These are phyloP conservation scores for Plasmodium fragile DNA, from an alignment of 169 alveolate species.

Conservation along the genomic window DNA sequence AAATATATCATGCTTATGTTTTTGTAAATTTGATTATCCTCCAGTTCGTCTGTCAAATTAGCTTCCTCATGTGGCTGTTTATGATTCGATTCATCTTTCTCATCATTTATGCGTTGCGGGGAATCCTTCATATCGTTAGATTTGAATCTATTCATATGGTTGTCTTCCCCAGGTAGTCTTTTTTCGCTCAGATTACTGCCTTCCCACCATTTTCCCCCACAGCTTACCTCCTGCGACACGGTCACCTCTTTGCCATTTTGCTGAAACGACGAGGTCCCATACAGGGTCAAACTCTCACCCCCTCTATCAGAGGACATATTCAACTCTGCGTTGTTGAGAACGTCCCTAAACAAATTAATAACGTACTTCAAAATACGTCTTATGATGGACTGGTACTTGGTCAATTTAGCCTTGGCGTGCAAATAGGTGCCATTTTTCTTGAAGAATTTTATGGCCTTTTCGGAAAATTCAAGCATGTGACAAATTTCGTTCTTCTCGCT, in stretches of 20 bases:
- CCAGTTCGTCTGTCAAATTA: neutral
- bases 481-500: slow-evolving; percentile 51
- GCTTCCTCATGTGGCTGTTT: neutral
- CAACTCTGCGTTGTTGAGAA: slow-evolving; percentile 68
- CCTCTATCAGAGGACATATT: slow-evolving; percentile 3
- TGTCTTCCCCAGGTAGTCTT: neutral
- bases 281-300: neutral
- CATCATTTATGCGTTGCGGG: neutral
- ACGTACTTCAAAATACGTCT: slow-evolving; percentile 47
- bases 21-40: slow-evolving; percentile 22
- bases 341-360: slow-evolving; percentile 61
- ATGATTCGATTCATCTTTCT: neutral
- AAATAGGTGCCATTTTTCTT: slow-evolving; percentile 41
- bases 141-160: neutral
- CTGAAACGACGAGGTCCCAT: neutral
- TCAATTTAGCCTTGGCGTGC: slow-evolving; percentile 35
- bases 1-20: slow-evolving; percentile 66
- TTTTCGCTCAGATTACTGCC: neutral
- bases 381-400: slow-evolving; percentile 59
- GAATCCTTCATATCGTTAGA: neutral
- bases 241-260: neutral
- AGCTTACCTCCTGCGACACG: neutral
- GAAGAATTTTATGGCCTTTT: slow-evolving; percentile 71
- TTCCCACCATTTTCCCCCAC: neutral
- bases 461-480: slow-evolving; percentile 56